Evolutionary conservation across 75 land plant genomes (phyloP), one percentile per base, ranked within the genome.

Genomic region (Picea glauca): DNA sequence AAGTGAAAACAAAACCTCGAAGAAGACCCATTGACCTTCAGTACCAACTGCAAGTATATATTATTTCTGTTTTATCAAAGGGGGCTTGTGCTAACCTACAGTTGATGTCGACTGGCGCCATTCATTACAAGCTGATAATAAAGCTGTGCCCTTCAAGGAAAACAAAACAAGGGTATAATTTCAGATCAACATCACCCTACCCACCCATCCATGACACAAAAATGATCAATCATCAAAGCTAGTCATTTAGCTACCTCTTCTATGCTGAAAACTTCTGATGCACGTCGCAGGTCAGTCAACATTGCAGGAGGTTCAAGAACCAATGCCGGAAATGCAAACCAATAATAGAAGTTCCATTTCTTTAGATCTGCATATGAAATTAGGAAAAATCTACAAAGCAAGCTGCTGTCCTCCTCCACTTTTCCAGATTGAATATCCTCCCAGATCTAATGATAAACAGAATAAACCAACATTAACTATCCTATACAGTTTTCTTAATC

Each of bases 281-380:
- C 99, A 58, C 87, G 88, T 81, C 59, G 84, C 46, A 92, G 57
- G 61, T 82, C 63, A 35, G 88, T 72, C 64, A 88, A 50, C 26
- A 83, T 85, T 67, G 92, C 98, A 56, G 98, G 94, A 78, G 98
- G 99, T 58, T 90, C 83, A 78, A 95, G 91, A 18, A 84, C 82
- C 76, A 98, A 63, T 59, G 94, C 96, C 62, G 99, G 99, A 78
- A 95, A 98, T 31, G 96, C 98, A 84, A 95, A 93, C 93, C 94
- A 93, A 78, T 98, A 93, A 75, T 81, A 82, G 79, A 98, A 98
- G 72, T 59, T 85, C 98, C 98, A 98, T 82, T 90, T 93, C 72
- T 98, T 98, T 67, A 98, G 72, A 85, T 98, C 99, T 4, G 99
- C 98, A 87, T 85, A 93, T 58, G 98, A 91, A 58, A 98, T 91